These are phyloP conservation scores for Chaetomiaceae sp. DNA, from an alignment of 2,329 filamentous ascomycete species.

Conservation along the genomic window DNA sequence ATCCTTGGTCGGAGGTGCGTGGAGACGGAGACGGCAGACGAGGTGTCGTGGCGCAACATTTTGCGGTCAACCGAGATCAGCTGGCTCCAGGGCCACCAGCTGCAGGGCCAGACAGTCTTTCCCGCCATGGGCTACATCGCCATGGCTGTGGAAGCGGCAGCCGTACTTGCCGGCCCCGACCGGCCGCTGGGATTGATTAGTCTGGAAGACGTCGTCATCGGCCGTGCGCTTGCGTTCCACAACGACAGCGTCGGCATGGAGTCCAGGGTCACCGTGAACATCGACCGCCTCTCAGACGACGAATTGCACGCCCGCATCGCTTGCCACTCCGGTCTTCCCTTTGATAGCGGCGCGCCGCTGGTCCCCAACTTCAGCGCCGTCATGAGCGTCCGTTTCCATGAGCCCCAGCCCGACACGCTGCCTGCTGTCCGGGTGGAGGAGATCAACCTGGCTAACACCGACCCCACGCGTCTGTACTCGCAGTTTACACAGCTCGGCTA, in stretches of 20 bases:
- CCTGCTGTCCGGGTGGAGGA: not conserved
- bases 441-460: conserved; percentile 6
- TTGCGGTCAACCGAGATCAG: conserved; percentile 13
- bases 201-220: conserved; percentile 14
- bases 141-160: conserved; percentile 40
- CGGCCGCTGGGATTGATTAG: not conserved
- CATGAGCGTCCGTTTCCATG: not conserved
- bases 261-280: not conserved
- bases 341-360: not conserved
- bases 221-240: conserved; percentile 19
- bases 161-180: not conserved
- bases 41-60: conserved; percentile 18
- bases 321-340: not conserved
- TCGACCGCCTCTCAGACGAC: not conserved
- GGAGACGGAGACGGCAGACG: not conserved
- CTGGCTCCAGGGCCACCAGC: conserved; percentile 39
- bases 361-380: not conserved
- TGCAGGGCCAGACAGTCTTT: conserved; percentile 39
- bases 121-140: conserved; percentile 42
- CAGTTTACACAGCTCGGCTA: conserved; percentile 11
- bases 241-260: conserved; percentile 11
- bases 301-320: not conserved
- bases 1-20: not conserved
- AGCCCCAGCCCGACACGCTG: not conserved
- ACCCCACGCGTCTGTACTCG: conserved; percentile 2